Conservation (phyloP, 108 stramenopile genomes). For the Mayamaea pseudoterrestris region DNA sequence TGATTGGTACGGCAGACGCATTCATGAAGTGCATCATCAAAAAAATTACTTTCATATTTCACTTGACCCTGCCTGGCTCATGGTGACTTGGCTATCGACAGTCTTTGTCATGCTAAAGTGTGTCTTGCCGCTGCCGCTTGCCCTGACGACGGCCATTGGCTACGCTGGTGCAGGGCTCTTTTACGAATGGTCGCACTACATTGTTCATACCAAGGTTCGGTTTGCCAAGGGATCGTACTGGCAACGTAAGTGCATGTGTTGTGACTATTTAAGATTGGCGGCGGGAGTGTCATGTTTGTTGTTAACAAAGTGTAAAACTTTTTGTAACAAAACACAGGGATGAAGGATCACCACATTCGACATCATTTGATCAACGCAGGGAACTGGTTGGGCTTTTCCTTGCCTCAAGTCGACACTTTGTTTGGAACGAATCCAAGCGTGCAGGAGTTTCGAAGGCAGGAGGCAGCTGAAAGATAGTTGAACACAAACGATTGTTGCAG, state of each 20-base stretch:
- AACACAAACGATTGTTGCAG: too few relatives aligned
- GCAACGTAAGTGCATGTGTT: too few relatives aligned
- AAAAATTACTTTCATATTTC: slow-evolving; percentile 46
- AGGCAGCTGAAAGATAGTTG: too few relatives aligned
- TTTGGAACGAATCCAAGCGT: slow-evolving; percentile 49
- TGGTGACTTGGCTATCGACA: slow-evolving; percentile 39
- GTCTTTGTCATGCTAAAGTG: slow-evolving; percentile 25
- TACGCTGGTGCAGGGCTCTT: slow-evolving; percentile 43
- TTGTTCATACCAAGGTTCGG: slow-evolving; percentile 55
- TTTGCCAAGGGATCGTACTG: slow-evolving; percentile 11
- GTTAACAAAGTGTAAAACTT: too few relatives aligned
- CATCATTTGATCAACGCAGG: slow-evolving; percentile 39
- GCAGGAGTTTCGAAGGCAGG: neutral
- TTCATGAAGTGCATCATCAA: slow-evolving; percentile 49
- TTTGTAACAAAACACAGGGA: too few relatives aligned
- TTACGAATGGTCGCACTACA: slow-evolving; percentile 66
- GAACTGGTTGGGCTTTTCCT: slow-evolving; percentile 55
- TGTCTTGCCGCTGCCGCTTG: slow-evolving; percentile 30
- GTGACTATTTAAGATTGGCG: too few relatives aligned
- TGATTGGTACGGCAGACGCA: slow-evolving; percentile 51
- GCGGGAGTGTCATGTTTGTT: too few relatives aligned
- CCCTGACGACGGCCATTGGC: slow-evolving; percentile 38
- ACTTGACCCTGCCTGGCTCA: slow-evolving; percentile 39
- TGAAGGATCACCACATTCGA: slow-evolving; percentile 49
- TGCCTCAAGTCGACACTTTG: slow-evolving; percentile 44